phyloP scores from a whole-genome alignment of 768 basidiomycete genomes.

The Boletus bicolor region DNA sequence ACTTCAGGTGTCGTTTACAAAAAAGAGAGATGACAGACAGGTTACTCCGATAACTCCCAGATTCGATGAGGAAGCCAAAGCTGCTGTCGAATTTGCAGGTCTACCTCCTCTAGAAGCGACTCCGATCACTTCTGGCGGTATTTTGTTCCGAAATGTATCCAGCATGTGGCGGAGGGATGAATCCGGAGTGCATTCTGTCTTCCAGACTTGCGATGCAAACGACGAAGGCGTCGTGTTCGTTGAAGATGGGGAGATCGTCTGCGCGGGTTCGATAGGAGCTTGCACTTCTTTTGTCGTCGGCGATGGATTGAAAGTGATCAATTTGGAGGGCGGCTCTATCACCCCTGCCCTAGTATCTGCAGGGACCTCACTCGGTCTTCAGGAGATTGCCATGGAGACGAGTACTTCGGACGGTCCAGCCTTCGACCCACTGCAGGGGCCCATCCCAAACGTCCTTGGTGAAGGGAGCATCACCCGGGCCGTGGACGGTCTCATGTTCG shows the following conservation, averaged over 20 bases:
- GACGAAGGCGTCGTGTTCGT: slow-evolving; percentile 43
- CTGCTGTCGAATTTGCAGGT: slow-evolving; percentile 59
- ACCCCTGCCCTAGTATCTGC: slow-evolving; percentile 61
- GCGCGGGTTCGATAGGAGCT: slow-evolving; percentile 32
- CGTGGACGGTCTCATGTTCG: slow-evolving; percentile 60
- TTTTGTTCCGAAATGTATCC: slow-evolving; percentile 56
- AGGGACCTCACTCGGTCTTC: slow-evolving; percentile 61
- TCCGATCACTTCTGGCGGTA: slow-evolving; percentile 28
- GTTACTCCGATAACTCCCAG: slow-evolving; percentile 49
- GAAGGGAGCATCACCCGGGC: slow-evolving; percentile 50
- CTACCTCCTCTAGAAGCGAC: slow-evolving; percentile 59
- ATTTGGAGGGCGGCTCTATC: slow-evolving; percentile 64
- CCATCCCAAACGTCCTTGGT: slow-evolving; percentile 34
- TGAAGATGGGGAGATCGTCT: slow-evolving; percentile 51
- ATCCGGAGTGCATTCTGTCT: slow-evolving; percentile 20
- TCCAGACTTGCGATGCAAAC: slow-evolving; percentile 9
- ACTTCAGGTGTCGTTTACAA: slow-evolving; percentile 32
- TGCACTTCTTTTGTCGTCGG: slow-evolving; percentile 13
- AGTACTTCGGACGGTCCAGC: slow-evolving; percentile 66
- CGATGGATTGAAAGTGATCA: slow-evolving; percentile 20
- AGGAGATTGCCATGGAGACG: slow-evolving; percentile 62
- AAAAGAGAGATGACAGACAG: slow-evolving; percentile 52
- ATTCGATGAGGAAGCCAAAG: slow-evolving; percentile 58
- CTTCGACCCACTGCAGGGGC: slow-evolving; percentile 42
- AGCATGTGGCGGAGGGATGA: slow-evolving; percentile 31